Evolutionary conservation across 2,329 filamentous ascomycete genomes (phyloP), one percentile per base, ranked within the genome.

Genomic region (Beauveria asiatica): DNA sequence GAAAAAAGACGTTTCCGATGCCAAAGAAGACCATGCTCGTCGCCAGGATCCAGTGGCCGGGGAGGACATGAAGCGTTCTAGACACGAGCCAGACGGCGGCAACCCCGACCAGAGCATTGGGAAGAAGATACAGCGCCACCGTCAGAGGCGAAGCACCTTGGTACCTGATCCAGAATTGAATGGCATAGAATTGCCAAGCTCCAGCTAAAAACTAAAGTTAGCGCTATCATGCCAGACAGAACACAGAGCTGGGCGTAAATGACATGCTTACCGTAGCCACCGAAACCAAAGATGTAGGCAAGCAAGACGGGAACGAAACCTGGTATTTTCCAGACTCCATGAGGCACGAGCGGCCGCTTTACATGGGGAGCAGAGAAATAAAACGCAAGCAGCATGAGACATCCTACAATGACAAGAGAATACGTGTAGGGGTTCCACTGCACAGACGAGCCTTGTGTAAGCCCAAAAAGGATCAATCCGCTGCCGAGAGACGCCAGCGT

Each of bases 51-150:
- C 74, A 76, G 54, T 79, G 76, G 1, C 76, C 75, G 0, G 77
- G 75, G 2, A 78, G 70, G 5, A 75, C 63, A 56, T 79, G 76
- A n/a, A 79, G 67, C 1, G 75, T 76, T 33, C 73, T 73, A 46
- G 73, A 75, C 9, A 79, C 76, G n/a, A 79, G 67, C 65, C 69
- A 77, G 1, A 76, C 76, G 0, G 77, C 76, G 5, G 78, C 62
- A 0, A 79, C 71, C 1, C 76, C 77, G 6, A 75, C 70, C 5
- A 79, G 64, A 7, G 71, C 76, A 56, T 79, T 79, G 1, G 77
- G 76, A 1, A 78, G 69, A 21, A 76, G 69, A 53, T 79, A 78
- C 0, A 78, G 65, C 0, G 76, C 75, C 2, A 75, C 73, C 0
- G 71, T 75, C 2, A 78, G 64, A 0, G 76, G 70, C 0, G 68